Evolutionary conservation across 2,329 filamentous ascomycete genomes (phyloP), one percentile per base, ranked within the genome.

Genomic region (Pseudofabraea citricarpa): DNA sequence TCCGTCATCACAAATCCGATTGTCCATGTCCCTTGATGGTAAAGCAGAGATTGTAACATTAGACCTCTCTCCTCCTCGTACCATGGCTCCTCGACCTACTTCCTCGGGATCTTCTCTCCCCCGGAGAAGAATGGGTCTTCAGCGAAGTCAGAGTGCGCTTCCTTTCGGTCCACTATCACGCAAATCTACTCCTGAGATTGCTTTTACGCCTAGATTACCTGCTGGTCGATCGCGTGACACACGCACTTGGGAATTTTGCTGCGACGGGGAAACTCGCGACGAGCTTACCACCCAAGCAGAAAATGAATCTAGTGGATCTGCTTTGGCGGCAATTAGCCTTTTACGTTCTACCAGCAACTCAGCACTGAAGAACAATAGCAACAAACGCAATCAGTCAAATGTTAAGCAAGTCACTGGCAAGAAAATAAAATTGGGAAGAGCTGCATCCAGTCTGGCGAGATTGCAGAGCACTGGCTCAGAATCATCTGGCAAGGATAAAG

Each of bases 231-330:
- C 90, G 45, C 82, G 88, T 43, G 87, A 96, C 62, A 87, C 90
- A 15, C 82, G 90, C 40, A 87, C 85, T 6, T 96, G 91, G 91
- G 88, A 95, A 58, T 89, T 89, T 45, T 90, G 87, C 68, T 91
- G 88, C 56, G 88, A 95, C 59, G 82, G 83, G 6, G 87, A 93
- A 52, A 72, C 78, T 40, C 82, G 85, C 33, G 87, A 89, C 57
- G 86, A 89, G 52, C 69, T 95, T 43, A 90, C 84, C 18, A 78
- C 79, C n/a, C 85, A 88, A 53, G 86, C 87, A 8, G 85, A 91
- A 65, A 82, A 87, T 54, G 88, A 94, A 59, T 79, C 79, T 6
- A 87, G 76, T 53, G 88, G 87, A 18, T 90, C 86, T 32, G 88
- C 87, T 42, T 78, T 85, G 47, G 86, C 86, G 24, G 88, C 87